phyloP scores from a whole-genome alignment of 768 basidiomycete species.

The Ramaria rubella region DNA sequence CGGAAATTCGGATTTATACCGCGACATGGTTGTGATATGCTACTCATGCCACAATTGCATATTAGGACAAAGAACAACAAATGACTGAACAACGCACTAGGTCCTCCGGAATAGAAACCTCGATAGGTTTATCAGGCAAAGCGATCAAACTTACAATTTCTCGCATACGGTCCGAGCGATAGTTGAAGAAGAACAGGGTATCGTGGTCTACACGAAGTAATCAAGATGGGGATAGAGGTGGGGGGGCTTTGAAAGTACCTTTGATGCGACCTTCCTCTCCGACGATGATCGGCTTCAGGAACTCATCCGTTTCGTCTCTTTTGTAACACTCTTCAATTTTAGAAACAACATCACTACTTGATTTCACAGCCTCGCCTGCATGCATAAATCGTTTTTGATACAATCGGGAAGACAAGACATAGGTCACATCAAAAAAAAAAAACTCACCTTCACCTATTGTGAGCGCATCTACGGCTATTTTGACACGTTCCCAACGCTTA shows the following conservation, averaged over 20 bases:
- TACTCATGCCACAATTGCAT: slow-evolving; percentile 22
- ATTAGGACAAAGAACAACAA: background rate
- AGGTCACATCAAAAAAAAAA: background rate
- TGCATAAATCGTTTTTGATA: background rate
- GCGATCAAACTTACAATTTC: slow-evolving; percentile 84
- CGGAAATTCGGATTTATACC: slow-evolving; percentile 86
- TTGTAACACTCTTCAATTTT: slow-evolving; percentile 69
- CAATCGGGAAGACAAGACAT: background rate
- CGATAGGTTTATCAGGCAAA: slow-evolving; percentile 74
- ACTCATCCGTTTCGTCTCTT: slow-evolving; percentile 89
- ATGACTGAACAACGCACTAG: slow-evolving; percentile 45
- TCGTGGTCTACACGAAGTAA: slow-evolving; percentile 52
- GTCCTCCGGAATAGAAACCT: slow-evolving; percentile 72
- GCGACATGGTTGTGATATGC: slow-evolving; percentile 91
- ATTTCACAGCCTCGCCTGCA: slow-evolving; percentile 38
- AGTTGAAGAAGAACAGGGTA: slow-evolving; percentile 95
- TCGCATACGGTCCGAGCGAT: slow-evolving; percentile 93
- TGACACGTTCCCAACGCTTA: slow-evolving; percentile 93
- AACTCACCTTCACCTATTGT: slow-evolving; percentile 59
- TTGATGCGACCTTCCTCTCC: slow-evolving; percentile 78
- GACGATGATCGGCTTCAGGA: slow-evolving; percentile 90
- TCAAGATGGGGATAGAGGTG: background rate
- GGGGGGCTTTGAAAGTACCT: slow-evolving; percentile 37
- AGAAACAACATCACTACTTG: slow-evolving; percentile 52
- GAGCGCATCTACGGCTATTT: slow-evolving; percentile 82